Conservation (phyloP, 2,329 filamentous ascomycete species). For the Aspergillus arachidicola region DNA sequence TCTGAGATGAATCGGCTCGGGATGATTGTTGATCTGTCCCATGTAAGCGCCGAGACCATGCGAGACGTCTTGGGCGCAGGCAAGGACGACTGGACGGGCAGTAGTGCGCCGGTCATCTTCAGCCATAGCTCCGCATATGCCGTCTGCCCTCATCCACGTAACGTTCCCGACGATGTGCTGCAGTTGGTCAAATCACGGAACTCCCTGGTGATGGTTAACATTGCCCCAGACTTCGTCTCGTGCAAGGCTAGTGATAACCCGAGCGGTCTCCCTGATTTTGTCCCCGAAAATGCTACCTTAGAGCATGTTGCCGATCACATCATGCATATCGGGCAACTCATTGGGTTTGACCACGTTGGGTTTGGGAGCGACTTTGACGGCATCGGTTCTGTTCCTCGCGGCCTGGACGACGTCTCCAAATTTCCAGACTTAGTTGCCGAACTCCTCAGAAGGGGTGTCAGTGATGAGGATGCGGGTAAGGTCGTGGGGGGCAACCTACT, state of each 20-base stretch:
- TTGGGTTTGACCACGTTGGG: constrained; percentile 87
- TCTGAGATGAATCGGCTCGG: constrained; percentile 92
- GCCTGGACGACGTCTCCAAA: constrained; percentile 82
- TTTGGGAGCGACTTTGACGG: constrained; percentile 90
- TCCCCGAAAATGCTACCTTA: constrained; percentile 71
- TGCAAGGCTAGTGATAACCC: constrained; percentile 64
- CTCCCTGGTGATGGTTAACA: constrained; percentile 89
- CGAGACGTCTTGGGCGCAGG: constrained; percentile 71
- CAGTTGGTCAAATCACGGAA: constrained; percentile 71
- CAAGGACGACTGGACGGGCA: constrained; percentile 66
- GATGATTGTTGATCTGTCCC: constrained; percentile 89
- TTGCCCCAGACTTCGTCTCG: constrained; percentile 78
- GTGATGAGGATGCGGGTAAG: constrained; percentile 71
- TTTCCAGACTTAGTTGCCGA: constrained; percentile 78
- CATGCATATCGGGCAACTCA: constrained; percentile 75
- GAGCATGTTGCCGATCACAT: constrained; percentile 80
- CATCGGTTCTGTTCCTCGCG: constrained; percentile 60
- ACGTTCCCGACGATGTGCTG: constrained; percentile 84
- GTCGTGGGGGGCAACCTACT: constrained; percentile 79
- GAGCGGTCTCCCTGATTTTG: constrained; percentile 68
- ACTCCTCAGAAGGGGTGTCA: constrained; percentile 72
- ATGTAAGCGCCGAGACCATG: constrained; percentile 81
- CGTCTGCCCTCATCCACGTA: constrained; percentile 84
- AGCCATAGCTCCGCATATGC: constrained; percentile 81
- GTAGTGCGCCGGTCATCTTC: constrained; percentile 81